Percentiles rank a stretch among this genome's conserved stretches.
These are phyloP conservation scores for Elaphomyces granulatus DNA, from an alignment of 495 filamentous ascomycete genomes.

Conservation along the genomic window DNA sequence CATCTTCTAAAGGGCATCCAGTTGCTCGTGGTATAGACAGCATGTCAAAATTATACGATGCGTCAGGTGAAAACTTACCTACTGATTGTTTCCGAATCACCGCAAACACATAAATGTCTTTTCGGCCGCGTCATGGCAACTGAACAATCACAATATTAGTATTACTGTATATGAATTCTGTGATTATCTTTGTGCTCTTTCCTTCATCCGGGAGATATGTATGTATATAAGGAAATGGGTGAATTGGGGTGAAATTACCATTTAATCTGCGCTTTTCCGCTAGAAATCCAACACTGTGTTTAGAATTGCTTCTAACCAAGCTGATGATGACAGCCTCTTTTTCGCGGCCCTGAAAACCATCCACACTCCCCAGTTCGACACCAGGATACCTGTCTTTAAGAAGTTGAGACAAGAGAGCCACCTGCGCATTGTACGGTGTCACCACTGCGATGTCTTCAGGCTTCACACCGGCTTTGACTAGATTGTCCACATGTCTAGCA, in stretches of 20 bases:
- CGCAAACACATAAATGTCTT: conserved; percentile 78
- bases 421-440: conserved; percentile 92
- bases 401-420: conserved; percentile 55
- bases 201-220: too few species aligned
- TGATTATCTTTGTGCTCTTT: too few species aligned
- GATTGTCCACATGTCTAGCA: conserved; percentile 50
- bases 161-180: too few species aligned
- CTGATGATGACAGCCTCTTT: conserved; percentile 91
- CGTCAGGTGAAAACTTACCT: conserved; percentile 38
- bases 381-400: conserved; percentile 69
- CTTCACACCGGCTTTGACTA: conserved; percentile 65
- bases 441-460: conserved; percentile 82
- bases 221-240: too few species aligned
- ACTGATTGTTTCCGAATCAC: conserved; percentile 84
- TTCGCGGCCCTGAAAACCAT: conserved; percentile 94
- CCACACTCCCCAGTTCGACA: conserved; percentile 85
- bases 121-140: conserved; percentile 94
- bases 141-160: too few species aligned
- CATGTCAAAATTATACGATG: background rate
- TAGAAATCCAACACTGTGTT: conserved; percentile 75
- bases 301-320: conserved; percentile 76
- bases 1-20: background rate
- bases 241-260: too few species aligned
- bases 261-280: conserved; percentile 88
- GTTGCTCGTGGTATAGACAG: background rate